These are phyloP conservation scores for Vachellia pachyceras DNA, from an alignment of 306 rosid species.

Conservation along the genomic window DNA sequence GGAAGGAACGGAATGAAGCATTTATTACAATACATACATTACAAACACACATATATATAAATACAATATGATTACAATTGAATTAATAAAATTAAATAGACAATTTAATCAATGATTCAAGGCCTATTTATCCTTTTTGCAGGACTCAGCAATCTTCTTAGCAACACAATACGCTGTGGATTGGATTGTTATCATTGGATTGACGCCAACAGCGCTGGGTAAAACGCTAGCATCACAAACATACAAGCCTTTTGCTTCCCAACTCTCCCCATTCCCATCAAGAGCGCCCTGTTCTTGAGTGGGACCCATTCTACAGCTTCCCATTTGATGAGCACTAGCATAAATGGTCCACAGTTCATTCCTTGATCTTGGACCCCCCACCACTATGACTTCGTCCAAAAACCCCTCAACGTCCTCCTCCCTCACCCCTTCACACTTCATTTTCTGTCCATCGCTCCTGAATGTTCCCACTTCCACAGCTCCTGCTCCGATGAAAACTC, in stretches of 20 bases:
- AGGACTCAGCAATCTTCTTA: slow-evolving; percentile 66
- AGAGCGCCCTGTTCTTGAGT: slow-evolving; percentile 73
- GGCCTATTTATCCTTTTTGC: slow-evolving; percentile 31
- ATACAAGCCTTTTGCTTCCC: slow-evolving; percentile 88
- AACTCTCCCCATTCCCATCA: slow-evolving; percentile 82
- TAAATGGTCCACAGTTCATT: slow-evolving; percentile 62
- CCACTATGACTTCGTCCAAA: slow-evolving; percentile 58
- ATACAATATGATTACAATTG: neutral
- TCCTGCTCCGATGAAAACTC: slow-evolving; percentile 85
- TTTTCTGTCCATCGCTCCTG: slow-evolving; percentile 88
- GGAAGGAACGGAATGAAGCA: neutral
- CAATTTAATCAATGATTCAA: neutral
- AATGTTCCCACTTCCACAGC: slow-evolving; percentile 92
- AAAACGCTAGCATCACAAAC: slow-evolving; percentile 92
- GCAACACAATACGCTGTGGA: slow-evolving; percentile 88
- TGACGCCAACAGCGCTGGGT: slow-evolving; percentile 85
- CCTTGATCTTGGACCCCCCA: slow-evolving; percentile 68
- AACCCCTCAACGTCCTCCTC: slow-evolving; percentile 76
- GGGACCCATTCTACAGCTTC: slow-evolving; percentile 40
- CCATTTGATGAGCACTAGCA: slow-evolving; percentile 43
- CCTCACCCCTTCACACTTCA: slow-evolving; percentile 62
- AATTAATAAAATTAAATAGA: neutral
- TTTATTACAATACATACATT: neutral
- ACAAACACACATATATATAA: neutral
- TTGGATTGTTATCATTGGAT: slow-evolving; percentile 94